These are phyloP conservation scores for Spatholobus suberectus DNA, from an alignment of 306 rosid species.

Conservation along the genomic window DNA sequence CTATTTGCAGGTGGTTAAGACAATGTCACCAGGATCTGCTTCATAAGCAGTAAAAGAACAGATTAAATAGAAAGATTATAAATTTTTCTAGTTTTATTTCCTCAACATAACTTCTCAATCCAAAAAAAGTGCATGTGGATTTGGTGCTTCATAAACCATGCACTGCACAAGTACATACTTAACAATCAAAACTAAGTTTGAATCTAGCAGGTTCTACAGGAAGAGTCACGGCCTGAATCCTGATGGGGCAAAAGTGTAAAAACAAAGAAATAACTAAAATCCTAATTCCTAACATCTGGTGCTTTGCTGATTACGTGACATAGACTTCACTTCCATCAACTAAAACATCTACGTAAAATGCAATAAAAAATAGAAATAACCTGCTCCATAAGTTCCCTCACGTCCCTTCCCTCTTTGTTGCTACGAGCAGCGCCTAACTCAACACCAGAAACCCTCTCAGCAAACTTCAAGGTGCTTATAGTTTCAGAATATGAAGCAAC, in stretches of 20 bases:
- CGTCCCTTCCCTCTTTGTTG: slow-evolving; percentile 97
- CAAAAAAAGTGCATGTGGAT: too few species aligned
- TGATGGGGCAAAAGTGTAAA: neutral
- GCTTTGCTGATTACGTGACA: slow-evolving; percentile 25
- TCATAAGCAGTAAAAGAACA: too few species aligned
- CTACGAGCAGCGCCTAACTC: slow-evolving; percentile 98
- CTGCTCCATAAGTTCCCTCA: slow-evolving; percentile 97
- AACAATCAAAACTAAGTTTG: too few species aligned
- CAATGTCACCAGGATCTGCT: too few species aligned
- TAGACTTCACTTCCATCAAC: slow-evolving; percentile 17
- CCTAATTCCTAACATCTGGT: slow-evolving; percentile 7
- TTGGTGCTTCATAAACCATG: too few species aligned
- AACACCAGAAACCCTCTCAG: slow-evolving; percentile 98
- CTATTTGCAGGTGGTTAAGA: too few species aligned
- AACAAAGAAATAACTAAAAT: neutral
- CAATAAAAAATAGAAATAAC: slow-evolving; percentile 47
- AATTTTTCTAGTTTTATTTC: too few species aligned
- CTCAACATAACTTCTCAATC: too few species aligned
- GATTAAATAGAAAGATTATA: too few species aligned
- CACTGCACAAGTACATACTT: too few species aligned
- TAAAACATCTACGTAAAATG: slow-evolving; percentile 15
- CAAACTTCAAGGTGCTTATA: slow-evolving; percentile 93
- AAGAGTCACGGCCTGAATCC: neutral
- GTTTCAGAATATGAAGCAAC: slow-evolving; percentile 89
- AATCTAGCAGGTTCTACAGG: too few species aligned